phyloP scores from a whole-genome alignment of 1,284 basidiomycete species.

The Lignosus rhinocerotis region DNA sequence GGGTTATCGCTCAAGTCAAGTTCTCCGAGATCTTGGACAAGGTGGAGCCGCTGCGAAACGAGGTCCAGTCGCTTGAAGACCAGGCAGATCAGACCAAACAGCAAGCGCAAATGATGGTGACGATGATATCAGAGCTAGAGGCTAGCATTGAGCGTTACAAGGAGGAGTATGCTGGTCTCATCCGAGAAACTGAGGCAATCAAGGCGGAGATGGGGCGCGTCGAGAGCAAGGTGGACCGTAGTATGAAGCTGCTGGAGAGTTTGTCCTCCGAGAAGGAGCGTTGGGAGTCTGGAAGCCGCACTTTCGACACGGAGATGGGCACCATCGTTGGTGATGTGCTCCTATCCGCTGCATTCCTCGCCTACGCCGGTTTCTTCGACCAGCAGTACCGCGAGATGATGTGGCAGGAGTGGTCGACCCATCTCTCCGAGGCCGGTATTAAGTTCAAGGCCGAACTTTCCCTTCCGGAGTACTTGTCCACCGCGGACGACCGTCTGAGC shows the following conservation, averaged over 20 bases:
- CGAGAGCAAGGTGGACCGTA: slow-evolving; percentile 95
- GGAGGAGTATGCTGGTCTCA: slow-evolving; percentile 95
- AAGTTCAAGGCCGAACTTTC: slow-evolving; percentile 93
- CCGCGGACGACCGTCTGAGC: slow-evolving; percentile 92
- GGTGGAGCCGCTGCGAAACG: slow-evolving; percentile 94
- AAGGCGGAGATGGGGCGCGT: slow-evolving; percentile 98
- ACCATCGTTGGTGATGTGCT: slow-evolving; percentile 98
- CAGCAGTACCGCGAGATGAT: slow-evolving; percentile 97
- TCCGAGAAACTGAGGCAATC: slow-evolving; percentile 97
- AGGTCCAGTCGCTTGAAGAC: slow-evolving; percentile 90
- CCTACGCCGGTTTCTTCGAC: slow-evolving; percentile 98
- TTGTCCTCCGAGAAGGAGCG: slow-evolving; percentile 93
- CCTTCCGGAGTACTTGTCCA: slow-evolving; percentile 94
- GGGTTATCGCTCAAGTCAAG: slow-evolving; percentile 96
- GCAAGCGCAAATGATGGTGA: slow-evolving; percentile 86
- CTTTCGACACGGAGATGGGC: slow-evolving; percentile 98
- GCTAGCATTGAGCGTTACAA: slow-evolving; percentile 94
- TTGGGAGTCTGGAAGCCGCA: slow-evolving; percentile 95
- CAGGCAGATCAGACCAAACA: slow-evolving; percentile 94
- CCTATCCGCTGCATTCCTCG: slow-evolving; percentile 94
- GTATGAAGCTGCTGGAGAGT: slow-evolving; percentile 93
- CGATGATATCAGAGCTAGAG: slow-evolving; percentile 93
- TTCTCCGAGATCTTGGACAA: slow-evolving; percentile 99
- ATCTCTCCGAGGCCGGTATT: slow-evolving; percentile 88
- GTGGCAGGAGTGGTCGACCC: slow-evolving; percentile 94